A percentile compares a stretch with the other conserved stretches of the same genome.
These are phyloP conservation scores for Chrysoporthe puriensis DNA, from an alignment of 2,329 filamentous ascomycete genomes.

Conservation along the genomic window DNA sequence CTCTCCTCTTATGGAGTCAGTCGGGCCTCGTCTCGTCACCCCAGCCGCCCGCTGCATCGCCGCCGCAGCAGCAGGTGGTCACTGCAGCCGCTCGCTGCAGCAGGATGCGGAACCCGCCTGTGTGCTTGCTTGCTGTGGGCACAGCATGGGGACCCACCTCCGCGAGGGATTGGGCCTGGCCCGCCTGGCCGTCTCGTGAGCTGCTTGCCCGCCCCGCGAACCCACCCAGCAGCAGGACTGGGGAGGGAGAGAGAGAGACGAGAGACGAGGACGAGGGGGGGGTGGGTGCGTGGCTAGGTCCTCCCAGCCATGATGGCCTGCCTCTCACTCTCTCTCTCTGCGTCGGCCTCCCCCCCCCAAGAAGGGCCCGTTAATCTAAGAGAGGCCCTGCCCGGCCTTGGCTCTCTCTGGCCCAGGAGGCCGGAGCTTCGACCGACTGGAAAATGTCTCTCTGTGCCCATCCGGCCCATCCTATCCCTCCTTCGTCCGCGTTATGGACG, in stretches of 20 bases:
- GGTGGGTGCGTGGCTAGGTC: constrained; percentile 16
- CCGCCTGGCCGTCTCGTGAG: background rate
- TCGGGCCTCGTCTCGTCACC: background rate
- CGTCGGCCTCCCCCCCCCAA: no score
- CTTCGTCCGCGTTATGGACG: constrained; percentile 17
- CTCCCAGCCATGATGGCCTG: constrained; percentile 19
- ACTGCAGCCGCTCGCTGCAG: background rate
- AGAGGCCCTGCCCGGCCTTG: constrained; percentile 13
- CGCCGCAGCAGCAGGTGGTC: background rate
- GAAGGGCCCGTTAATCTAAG: background rate
- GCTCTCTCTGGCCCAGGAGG: constrained; percentile 4
- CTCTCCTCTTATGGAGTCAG: background rate
- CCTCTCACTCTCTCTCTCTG: background rate
- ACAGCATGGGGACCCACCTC: background rate
- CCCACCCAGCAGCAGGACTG: background rate
- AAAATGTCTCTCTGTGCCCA: background rate
- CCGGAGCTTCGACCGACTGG: background rate
- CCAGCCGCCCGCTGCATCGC: background rate
- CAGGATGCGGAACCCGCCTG: constrained; percentile 11
- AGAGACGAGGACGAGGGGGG: background rate
- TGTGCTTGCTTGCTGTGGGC: background rate
- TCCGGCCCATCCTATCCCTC: constrained; percentile 10
- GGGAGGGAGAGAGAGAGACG: no score
- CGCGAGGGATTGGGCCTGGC: no score
- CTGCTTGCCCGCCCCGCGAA: no score